Percentiles rank a stretch among this genome's conserved stretches.
Evolutionary conservation across 352 stramenopile species (phyloP).

Genomic region (Pythium aphanidermatum): DNA sequence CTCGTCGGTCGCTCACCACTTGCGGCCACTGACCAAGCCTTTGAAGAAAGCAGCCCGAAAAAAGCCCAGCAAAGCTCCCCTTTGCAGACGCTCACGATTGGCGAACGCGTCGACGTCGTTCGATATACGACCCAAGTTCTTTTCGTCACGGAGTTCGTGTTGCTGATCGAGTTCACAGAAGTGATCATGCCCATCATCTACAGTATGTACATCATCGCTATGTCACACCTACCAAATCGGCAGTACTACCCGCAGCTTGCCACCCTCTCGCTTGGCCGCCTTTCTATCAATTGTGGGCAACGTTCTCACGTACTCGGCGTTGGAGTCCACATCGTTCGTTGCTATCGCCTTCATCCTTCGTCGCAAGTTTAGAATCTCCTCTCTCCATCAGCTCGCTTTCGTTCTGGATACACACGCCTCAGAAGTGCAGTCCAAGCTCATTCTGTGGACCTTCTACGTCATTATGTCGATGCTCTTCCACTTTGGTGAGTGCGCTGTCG

Average conservation of each 20-base stretch:
- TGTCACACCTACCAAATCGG: not conserved
- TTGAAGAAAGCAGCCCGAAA: no score
- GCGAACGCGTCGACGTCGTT: no score
- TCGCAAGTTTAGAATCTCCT: not conserved
- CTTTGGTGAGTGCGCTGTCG: not conserved
- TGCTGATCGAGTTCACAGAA: not conserved
- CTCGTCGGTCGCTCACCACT: no score
- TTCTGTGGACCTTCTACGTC: not conserved
- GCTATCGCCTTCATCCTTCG: not conserved
- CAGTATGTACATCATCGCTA: not conserved
- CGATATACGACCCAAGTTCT: slow-evolving; percentile 9
- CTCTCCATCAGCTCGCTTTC: not conserved
- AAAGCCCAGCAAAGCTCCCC: no score
- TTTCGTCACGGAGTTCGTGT: not conserved
- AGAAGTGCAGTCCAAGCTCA: not conserved
- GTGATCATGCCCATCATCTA: no score
- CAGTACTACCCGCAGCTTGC: not conserved
- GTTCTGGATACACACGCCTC: not conserved
- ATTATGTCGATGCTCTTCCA: not conserved
- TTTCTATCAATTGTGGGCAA: not conserved
- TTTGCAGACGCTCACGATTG: no score
- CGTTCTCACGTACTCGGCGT: not conserved
- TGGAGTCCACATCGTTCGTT: not conserved
- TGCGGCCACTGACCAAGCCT: no score
- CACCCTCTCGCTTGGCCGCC: no score